Conservation (phyloP, 2,329 filamentous ascomycete species). For the Fusarium secorum region DNA sequence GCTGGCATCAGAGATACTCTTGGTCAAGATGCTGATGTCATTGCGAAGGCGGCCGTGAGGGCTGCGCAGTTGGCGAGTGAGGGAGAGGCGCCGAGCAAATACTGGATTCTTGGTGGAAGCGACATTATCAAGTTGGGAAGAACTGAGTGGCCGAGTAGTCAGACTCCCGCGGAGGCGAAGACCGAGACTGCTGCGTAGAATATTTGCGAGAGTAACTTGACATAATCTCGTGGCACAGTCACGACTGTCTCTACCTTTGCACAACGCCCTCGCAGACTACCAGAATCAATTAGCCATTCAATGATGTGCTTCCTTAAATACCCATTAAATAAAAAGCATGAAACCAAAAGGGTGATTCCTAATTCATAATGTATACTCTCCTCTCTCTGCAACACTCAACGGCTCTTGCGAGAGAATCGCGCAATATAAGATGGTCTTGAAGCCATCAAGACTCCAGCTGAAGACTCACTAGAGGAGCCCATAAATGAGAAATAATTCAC, state of each 20-base stretch:
- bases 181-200: background rate
- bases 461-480: background rate
- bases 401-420: background rate
- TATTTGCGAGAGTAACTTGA: background rate
- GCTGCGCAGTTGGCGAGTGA: constrained; percentile 66
- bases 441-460: background rate
- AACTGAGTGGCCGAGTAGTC: constrained; percentile 59
- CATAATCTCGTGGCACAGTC: background rate
- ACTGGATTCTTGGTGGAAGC: constrained; percentile 64
- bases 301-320: background rate
- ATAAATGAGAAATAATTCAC: background rate
- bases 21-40: constrained; percentile 77
- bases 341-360: background rate
- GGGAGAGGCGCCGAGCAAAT: constrained; percentile 66
- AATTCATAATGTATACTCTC: background rate
- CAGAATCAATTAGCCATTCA: background rate
- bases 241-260: background rate
- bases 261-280: background rate
- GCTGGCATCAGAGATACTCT: constrained; percentile 67
- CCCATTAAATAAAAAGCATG: background rate
- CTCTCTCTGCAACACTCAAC: background rate
- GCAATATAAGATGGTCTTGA: background rate
- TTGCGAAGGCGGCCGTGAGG: constrained; percentile 71
- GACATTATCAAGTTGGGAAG: constrained; percentile 75
- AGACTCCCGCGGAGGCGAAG: constrained; percentile 17